Evolutionary conservation across 192 early-diverging fungal genomes (phyloP).

Genomic region (Dissophora globulifera): DNA sequence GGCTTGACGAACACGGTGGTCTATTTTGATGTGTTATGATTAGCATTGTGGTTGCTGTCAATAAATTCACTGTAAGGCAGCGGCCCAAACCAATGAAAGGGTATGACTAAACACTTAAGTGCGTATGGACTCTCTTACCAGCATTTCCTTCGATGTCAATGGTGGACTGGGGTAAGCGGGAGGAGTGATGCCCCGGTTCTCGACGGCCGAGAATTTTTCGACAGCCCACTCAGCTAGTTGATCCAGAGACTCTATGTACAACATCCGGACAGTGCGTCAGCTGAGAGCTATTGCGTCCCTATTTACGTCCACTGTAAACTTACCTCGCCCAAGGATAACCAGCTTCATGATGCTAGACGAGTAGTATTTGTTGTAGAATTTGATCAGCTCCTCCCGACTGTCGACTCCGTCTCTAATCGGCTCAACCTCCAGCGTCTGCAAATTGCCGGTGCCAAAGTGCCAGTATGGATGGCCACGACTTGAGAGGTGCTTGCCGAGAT

Average conservation of each 20-base stretch:
- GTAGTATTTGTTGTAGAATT: constrained; percentile 91
- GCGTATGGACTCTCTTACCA: constrained; percentile 53
- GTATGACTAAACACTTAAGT: no score
- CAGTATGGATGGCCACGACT: constrained; percentile 83
- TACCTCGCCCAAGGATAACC: constrained; percentile 84
- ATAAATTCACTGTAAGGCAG: no score
- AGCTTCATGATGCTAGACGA: constrained; percentile 97
- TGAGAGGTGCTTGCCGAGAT: constrained; percentile 85
- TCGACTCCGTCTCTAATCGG: constrained; percentile 78
- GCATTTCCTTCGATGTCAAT: constrained; percentile 75
- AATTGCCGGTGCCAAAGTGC: constrained; percentile 93
- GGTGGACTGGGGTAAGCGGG: constrained; percentile 78
- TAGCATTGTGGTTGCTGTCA: no score
- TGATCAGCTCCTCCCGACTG: constrained; percentile 84
- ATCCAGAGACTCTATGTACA: constrained; percentile 79
- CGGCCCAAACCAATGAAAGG: background rate
- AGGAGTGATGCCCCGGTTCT: constrained; percentile 76
- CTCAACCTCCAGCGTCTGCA: constrained; percentile 80
- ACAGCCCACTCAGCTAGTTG: constrained; percentile 84
- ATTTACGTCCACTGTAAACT: no score
- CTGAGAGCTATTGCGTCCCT: no score
- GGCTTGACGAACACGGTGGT: constrained; percentile 77
- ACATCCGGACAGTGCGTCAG: no score
- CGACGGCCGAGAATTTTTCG: constrained; percentile 79
- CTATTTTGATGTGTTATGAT: constrained; percentile 38